Conservation (phyloP, 1,284 basidiomycete species). For the Melampsora abietis-canadensis region DNA sequence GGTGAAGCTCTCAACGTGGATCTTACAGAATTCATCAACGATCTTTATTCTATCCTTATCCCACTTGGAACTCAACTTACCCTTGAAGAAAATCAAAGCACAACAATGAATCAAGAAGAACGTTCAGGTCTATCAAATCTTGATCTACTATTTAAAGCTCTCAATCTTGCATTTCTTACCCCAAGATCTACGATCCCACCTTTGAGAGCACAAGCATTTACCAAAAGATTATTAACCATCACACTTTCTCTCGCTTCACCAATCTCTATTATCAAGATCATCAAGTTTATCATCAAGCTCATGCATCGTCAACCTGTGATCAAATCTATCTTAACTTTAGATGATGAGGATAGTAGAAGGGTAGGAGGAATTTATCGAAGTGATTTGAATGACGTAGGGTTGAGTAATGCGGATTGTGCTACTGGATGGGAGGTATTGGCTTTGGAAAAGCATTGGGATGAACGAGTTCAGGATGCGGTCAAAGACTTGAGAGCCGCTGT, state of each 20-base stretch:
- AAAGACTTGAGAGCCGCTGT: not conserved
- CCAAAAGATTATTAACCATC: conserved; percentile 78
- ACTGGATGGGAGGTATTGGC: conserved; percentile 27
- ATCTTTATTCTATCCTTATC: conserved; percentile 30
- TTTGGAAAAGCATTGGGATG: conserved; percentile 30
- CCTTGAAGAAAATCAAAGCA: conserved; percentile 10
- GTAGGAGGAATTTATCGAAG: not conserved
- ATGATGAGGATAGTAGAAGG: not conserved
- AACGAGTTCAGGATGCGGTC: conserved; percentile 8
- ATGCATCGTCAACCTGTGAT: conserved; percentile 74
- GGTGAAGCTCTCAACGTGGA: conserved; percentile 95
- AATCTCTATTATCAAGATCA: conserved; percentile 61
- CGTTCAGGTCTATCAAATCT: conserved; percentile 46
- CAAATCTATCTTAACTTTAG: conserved; percentile 66
- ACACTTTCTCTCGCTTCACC: conserved; percentile 73
- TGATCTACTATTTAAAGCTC: conserved; percentile 78
- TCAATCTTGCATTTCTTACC: conserved; percentile 71
- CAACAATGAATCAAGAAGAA: not conserved
- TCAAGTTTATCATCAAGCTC: conserved; percentile 70
- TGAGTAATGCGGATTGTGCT: conserved; percentile 9
- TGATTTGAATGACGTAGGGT: not conserved
- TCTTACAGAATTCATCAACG: conserved; percentile 77
- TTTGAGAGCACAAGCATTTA: conserved; percentile 81
- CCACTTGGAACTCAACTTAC: conserved; percentile 40
- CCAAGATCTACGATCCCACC: conserved; percentile 62